Percentiles rank a stretch among this genome's conserved stretches.
phyloP scores from a whole-genome alignment of 2,329 filamentous ascomycete species.

The Beauveria varroae region DNA sequence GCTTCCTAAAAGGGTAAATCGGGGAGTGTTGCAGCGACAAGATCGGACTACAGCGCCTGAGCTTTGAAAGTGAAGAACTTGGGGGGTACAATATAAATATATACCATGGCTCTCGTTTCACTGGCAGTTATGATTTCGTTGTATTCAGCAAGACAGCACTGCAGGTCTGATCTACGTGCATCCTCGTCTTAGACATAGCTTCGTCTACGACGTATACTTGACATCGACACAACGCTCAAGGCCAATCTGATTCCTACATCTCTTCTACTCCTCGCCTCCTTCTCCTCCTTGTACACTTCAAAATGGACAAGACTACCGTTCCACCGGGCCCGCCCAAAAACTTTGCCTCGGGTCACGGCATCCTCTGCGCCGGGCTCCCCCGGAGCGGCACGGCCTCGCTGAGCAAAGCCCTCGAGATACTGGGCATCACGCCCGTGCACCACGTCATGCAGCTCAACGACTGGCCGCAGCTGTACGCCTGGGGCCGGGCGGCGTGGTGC shows the following conservation, averaged over 20 bases:
- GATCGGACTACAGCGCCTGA: neutral
- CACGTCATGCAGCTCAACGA: slow-evolving; percentile 9
- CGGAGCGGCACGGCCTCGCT: slow-evolving; percentile 10
- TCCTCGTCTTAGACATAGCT: neutral
- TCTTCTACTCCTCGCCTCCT: neutral
- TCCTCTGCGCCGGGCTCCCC: slow-evolving; percentile 10
- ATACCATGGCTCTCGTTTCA: neutral
- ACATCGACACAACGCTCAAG: neutral
- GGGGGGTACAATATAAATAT: neutral
- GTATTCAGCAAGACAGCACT: neutral
- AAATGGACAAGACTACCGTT: neutral
- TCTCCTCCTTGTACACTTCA: neutral
- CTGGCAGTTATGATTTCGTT: neutral
- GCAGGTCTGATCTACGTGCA: neutral
- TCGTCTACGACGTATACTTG: neutral
- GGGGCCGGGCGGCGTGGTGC: slow-evolving; percentile 11
- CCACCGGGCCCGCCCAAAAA: slow-evolving; percentile 1
- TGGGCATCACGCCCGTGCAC: slow-evolving; percentile 7
- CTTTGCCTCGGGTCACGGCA: slow-evolving; percentile 11
- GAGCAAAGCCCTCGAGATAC: slow-evolving; percentile 5
- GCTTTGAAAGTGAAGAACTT: neutral
- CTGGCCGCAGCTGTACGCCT: slow-evolving; percentile 9
- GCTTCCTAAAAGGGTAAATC: neutral
- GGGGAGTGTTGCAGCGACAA: neutral
- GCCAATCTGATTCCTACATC: neutral